Conservation (phyloP, 176 grass and related monocot genomes). For the Dactylis glomerata region DNA sequence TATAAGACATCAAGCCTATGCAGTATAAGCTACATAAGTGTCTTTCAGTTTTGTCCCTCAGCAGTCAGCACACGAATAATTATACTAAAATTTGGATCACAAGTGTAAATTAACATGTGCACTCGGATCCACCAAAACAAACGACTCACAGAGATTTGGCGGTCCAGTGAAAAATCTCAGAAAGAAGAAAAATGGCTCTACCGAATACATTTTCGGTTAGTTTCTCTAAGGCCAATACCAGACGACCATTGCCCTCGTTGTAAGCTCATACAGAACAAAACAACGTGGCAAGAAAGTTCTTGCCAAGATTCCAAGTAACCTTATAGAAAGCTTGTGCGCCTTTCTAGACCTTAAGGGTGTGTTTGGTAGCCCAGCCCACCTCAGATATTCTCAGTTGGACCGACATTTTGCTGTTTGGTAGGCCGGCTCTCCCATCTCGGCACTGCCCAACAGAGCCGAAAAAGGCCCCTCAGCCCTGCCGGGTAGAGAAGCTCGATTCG, state of each 20-base stretch:
- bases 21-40: neutral
- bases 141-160: neutral
- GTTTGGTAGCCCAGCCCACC: no score
- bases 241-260: neutral
- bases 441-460: no score
- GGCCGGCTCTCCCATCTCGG: no score
- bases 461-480: no score
- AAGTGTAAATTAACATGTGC: neutral
- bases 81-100: no score
- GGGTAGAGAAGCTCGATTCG: no score
- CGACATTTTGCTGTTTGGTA: no score
- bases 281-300: slow-evolving; percentile 26
- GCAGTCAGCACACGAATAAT: no score
- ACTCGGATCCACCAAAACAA: neutral
- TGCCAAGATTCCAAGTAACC: slow-evolving; percentile 33
- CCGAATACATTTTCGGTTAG: neutral
- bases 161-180: neutral
- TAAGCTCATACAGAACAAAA: neutral
- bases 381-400: no score
- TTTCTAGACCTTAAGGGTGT: slow-evolving; percentile 12
- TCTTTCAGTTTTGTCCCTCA: neutral
- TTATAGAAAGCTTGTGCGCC: neutral
- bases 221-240: neutral
- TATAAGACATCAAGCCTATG: neutral
- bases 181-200: neutral